A percentile compares a stretch with the other conserved stretches of the same genome.
Conservation (phyloP, 148 eudicot genomes). For the Talinum fruticosum region DNA sequence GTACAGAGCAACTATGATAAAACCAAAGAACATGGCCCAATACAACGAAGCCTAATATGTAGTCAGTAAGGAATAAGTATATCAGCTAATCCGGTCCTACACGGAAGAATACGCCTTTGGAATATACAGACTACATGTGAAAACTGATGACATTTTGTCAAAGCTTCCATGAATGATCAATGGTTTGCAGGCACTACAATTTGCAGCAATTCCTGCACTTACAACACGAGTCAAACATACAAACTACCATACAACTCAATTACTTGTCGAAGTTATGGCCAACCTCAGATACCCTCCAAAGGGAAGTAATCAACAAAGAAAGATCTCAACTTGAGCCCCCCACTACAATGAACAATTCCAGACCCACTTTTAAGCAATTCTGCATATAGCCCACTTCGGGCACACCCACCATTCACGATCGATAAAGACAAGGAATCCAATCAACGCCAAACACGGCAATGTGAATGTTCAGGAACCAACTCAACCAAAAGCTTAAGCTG, state of each 20-base stretch:
- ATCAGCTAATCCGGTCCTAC: neutral
- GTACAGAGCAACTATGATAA: neutral
- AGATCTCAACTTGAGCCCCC: neutral
- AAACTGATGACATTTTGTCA: neutral
- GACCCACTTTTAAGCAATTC: neutral
- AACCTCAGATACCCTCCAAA: neutral
- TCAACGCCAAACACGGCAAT: neutral
- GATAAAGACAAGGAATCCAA: neutral
- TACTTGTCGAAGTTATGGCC: neutral
- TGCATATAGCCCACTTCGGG: neutral
- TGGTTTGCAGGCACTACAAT: neutral
- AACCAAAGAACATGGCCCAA: neutral
- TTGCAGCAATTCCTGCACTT: slow-evolving; percentile 11
- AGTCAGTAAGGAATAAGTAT: neutral
- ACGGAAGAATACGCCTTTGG: neutral
- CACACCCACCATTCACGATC: neutral
- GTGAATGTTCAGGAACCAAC: neutral
- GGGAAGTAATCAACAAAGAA: neutral
- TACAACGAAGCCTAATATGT: neutral
- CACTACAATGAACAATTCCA: neutral
- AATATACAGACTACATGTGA: neutral
- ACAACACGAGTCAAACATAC: neutral
- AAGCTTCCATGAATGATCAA: neutral
- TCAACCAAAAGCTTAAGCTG: no score
- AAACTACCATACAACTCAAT: neutral